A percentile compares a stretch with the other conserved stretches of the same genome.
phyloP scores from a whole-genome alignment of 2,329 filamentous ascomycete species.

The Penicillium sp. region DNA sequence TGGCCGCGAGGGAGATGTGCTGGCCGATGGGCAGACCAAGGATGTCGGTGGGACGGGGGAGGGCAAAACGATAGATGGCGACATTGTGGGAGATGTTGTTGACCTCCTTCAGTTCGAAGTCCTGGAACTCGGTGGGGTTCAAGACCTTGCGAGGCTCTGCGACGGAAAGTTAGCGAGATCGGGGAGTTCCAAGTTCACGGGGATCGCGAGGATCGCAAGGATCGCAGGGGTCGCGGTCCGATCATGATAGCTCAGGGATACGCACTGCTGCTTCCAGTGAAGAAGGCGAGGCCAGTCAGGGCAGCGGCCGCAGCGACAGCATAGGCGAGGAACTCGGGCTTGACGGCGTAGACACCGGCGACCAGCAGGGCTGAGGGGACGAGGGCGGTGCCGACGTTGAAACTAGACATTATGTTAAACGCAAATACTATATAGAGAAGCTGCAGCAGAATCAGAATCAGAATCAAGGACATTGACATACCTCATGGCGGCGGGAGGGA shows the following conservation, averaged over 20 bases:
- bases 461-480: constrained; percentile 16
- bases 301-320: constrained; percentile 69
- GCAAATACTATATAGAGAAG: background rate
- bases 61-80: constrained; percentile 94
- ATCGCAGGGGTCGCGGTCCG: background rate
- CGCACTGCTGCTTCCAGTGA: constrained; percentile 70
- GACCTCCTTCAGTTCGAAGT: constrained; percentile 93
- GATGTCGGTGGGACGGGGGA: constrained; percentile 76
- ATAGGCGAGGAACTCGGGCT: constrained; percentile 75
- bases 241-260: constrained; percentile 24
- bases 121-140: constrained; percentile 84
- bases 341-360: constrained; percentile 75
- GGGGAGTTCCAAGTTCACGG: background rate
- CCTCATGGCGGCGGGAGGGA: constrained; percentile 29
- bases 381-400: constrained; percentile 77
- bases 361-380: constrained; percentile 81
- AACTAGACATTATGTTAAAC: constrained; percentile 18
- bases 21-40: constrained; percentile 97
- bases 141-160: constrained; percentile 79
- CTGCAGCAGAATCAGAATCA: background rate
- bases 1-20: constrained; percentile 94
- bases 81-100: constrained; percentile 97
- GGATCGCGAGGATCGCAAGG: background rate
- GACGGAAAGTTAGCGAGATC: constrained; percentile 16
- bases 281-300: constrained; percentile 73